Base-by-base conservation (phyloP, 164 flowering plant genomes). In the Cinnamomum chago region DNA sequence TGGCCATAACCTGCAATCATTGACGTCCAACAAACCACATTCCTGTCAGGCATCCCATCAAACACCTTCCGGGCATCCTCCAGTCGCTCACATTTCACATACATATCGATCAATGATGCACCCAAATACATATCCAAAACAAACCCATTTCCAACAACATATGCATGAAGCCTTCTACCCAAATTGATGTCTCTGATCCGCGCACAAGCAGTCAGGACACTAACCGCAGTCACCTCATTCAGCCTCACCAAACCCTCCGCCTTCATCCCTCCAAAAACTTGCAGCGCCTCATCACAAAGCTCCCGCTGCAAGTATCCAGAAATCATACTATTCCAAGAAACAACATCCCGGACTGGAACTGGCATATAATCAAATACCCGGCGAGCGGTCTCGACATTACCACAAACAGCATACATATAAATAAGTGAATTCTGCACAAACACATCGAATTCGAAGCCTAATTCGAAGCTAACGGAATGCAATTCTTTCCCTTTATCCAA, bases 251-350 rank as follows among this genome's bases (percentile, higher is more conserved):
- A 24, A 23, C 17, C 58, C n/a, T 35, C 55, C 9, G 13, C 35
- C 33, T 13, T 70, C 82, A 80, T 79, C 20, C 65, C 20, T 27
- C 65, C 77, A 50, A 81, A 81, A 70, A 81, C 65, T 24, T 72
- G 20, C 62, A 83, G 47, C n/a, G 82, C 83, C 23, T 76, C 70
- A 23, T 30, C 22, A 64, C 72, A 70, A 3, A 35, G 55, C 12
- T 65, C 70, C 3, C 70, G 33, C 70, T 76, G 81, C 78, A 82
- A 20, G 55, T 75, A 79, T 27, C 82, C 84, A 22, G 82, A 79
- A 20, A 83, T 77, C 76, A 83, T 66, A 79, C 82, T 79, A 27
- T 83, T 81, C 82, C 83, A 83, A 24, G 85, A 66, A 51, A 79
- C 82, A 27, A 79, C 79, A 58, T 82, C 82, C 23, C 81, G 24